These are phyloP conservation scores for Coniella lustricola DNA, from an alignment of 2,329 filamentous ascomycete species.

Conservation along the genomic window DNA sequence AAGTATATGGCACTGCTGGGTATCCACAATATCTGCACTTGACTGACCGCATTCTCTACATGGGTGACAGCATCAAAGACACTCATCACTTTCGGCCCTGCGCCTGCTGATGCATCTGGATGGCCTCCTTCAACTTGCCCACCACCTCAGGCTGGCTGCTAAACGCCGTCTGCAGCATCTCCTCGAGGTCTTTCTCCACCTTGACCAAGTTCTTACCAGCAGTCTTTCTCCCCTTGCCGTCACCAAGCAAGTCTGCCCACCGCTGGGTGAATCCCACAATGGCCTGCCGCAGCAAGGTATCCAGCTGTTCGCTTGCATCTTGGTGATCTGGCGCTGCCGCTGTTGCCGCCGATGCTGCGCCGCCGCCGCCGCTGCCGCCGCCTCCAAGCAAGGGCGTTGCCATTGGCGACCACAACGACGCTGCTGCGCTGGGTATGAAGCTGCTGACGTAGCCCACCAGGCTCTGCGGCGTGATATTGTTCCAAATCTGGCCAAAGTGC, in stretches of 20 bases:
- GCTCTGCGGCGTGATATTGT: conserved; percentile 51
- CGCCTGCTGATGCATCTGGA: conserved; percentile 48
- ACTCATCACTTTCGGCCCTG: conserved; percentile 35
- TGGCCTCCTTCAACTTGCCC: conserved; percentile 53
- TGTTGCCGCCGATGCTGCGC: background rate
- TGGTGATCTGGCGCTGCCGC: conserved; percentile 30
- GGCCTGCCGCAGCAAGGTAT: conserved; percentile 54
- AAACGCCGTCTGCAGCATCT: conserved; percentile 50
- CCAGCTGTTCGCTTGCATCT: conserved; percentile 58
- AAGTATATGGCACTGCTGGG: no score
- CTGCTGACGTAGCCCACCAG: conserved; percentile 52
- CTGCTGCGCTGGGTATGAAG: conserved; percentile 51
- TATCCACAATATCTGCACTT: no score
- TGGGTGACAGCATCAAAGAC: no score
- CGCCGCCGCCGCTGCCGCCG: conserved; percentile 29
- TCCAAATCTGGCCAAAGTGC: conserved; percentile 60
- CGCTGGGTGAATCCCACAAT: conserved; percentile 58
- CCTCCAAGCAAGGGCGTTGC: conserved; percentile 23
- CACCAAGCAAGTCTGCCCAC: conserved; percentile 47
- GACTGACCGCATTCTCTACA: no score
- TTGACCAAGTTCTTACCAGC: conserved; percentile 44
- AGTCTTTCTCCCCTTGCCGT: conserved; percentile 39
- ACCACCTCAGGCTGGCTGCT: conserved; percentile 53
- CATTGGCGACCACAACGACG: conserved; percentile 36
- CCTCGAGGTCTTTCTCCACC: conserved; percentile 50